Conservation (phyloP, 2,329 filamentous ascomycete genomes). For the Pseudocercospora ulei region DNA sequence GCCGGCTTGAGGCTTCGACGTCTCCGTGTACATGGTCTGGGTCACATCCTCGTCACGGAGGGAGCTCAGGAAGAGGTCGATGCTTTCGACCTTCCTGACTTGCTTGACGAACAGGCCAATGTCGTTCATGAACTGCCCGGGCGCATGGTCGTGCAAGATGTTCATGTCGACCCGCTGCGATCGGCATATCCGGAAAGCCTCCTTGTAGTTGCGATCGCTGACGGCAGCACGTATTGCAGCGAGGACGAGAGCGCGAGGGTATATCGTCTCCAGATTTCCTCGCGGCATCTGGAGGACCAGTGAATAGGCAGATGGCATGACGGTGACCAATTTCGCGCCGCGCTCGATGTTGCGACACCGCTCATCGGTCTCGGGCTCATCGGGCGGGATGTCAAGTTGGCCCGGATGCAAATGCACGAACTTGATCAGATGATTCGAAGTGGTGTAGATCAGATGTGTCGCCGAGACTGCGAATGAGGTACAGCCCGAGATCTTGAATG, state of each 20-base stretch:
- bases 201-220: constrained; percentile 67
- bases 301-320: constrained; percentile 77
- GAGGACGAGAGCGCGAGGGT: constrained; percentile 81
- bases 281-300: constrained; percentile 89
- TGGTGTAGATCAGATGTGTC: constrained; percentile 82
- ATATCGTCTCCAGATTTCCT: constrained; percentile 92
- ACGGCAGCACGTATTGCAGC: constrained; percentile 78
- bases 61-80: constrained; percentile 68
- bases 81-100: constrained; percentile 66
- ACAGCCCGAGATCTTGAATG: constrained; percentile 69
- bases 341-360: constrained; percentile 85
- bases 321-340: constrained; percentile 74
- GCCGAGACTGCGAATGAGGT: constrained; percentile 80
- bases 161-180: constrained; percentile 97
- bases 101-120: constrained; percentile 73
- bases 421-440: constrained; percentile 83
- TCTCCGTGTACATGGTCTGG: constrained; percentile 87
- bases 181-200: constrained; percentile 77
- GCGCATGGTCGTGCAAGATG: constrained; percentile 87
- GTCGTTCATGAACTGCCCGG: constrained; percentile 69
- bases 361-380: constrained; percentile 87
- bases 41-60: constrained; percentile 73
- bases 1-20: constrained; percentile 44
- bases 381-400: constrained; percentile 69
- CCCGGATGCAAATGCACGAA: constrained; percentile 68